Conservation (phyloP, 768 basidiomycete genomes). For the Podaxis sp. region DNA sequence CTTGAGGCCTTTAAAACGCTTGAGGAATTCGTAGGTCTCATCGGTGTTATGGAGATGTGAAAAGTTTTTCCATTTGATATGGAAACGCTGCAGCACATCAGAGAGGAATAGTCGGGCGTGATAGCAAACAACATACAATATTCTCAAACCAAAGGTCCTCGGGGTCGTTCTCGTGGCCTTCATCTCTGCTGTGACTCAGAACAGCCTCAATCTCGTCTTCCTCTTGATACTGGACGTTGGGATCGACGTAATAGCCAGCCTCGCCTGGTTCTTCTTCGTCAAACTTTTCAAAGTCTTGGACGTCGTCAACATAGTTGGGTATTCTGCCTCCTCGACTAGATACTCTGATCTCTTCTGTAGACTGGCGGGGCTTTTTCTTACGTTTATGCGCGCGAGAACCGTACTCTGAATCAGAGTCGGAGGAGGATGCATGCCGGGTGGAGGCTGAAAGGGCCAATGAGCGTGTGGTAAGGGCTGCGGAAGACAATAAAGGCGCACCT, state of each 20-base stretch:
- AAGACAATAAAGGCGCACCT: constrained; percentile 38
- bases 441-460: constrained; percentile 32
- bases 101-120: constrained; percentile 14
- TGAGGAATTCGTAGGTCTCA: constrained; percentile 94
- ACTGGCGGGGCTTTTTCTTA: constrained; percentile 65
- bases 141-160: constrained; percentile 88
- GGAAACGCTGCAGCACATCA: constrained; percentile 71
- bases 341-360: constrained; percentile 74
- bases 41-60: constrained; percentile 99
- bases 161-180: constrained; percentile 70
- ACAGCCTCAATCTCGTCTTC: constrained; percentile 93
- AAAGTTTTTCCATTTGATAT: constrained; percentile 99
- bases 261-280: constrained; percentile 63
- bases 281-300: constrained; percentile 74
- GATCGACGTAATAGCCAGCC: constrained; percentile 56
- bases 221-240: constrained; percentile 55
- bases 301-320: constrained; percentile 83
- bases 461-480: constrained; percentile 21
- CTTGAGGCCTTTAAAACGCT: constrained; percentile 93
- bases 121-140: constrained; percentile 48
- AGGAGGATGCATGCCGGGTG: constrained; percentile 55
- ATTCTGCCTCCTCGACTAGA: constrained; percentile 75
- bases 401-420: constrained; percentile 87
- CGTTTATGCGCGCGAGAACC: constrained; percentile 80
- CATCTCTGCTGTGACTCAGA: constrained; percentile 83